Base-by-base conservation (phyloP, 805 yeast genomes). In the Candida golubevii region DNA sequence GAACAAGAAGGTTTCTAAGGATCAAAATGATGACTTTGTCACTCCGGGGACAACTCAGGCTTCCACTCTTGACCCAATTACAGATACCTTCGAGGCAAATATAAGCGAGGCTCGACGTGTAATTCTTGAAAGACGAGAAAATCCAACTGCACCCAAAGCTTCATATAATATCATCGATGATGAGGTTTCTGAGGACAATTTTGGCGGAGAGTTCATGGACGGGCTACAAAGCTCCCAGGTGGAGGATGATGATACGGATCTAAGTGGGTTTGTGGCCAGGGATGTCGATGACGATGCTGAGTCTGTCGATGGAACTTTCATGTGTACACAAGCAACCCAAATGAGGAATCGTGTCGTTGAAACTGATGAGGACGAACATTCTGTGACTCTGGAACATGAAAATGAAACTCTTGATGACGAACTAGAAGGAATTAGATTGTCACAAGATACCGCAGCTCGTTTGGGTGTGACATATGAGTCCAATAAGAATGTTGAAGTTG, bases 401-500 rank as follows among this genome's bases (percentile, higher is more conserved):
- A n/a, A 23, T 1, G 39, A 34, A 10, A 33, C 42, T 2, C 28
- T 41, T 8, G 42, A 41, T 29, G 41, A 46, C 18, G 71, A 61
- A 31, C 30, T 67, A 6, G 57, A 58, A 2, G 59, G 56, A 35
- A 56, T 68, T 8, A 48, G 48, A 31, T 48, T 67, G 13, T 62
- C 69, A 4, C 71, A 65, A 35, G 69, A 66, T 39, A 65, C 61
- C 18, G 72, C 71, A 1, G 48, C 55, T 10, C 55, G 58, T 9
- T 57, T 46, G 35, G 69, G 69, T 1, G 55, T 67, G 8, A 40
- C 45, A 8, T 64, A 65, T 44, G 50, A 38, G 9, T 33, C 26
- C 12, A 32, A 47, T 5, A 30, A 26, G 1, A 27, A 23, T 14
- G 49, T 51, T 13, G 54, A 53, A 28, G 39, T 53, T 12, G 28